phyloP scores from a whole-genome alignment of 148 eudicot species.

The Chenopodium formosanum region DNA sequence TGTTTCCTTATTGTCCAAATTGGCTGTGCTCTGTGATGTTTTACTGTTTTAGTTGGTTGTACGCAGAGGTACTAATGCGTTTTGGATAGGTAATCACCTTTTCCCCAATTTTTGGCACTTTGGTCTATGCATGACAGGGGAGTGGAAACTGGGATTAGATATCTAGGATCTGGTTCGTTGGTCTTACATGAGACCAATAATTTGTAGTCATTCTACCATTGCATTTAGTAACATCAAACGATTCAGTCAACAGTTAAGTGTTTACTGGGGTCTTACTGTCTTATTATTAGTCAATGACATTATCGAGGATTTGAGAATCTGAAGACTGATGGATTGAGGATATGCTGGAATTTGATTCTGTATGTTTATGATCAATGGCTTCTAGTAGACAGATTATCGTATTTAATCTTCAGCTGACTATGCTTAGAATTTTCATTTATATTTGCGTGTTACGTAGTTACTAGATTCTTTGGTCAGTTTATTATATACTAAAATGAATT shows the following conservation, averaged over 20 bases:
- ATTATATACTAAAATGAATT: not conserved
- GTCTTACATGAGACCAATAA: too few species aligned
- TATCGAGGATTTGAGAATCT: not conserved
- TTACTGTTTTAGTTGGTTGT: too few species aligned
- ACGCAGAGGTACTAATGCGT: too few species aligned
- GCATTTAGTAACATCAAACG: not conserved
- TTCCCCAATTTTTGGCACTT: too few species aligned
- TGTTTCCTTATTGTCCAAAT: too few species aligned
- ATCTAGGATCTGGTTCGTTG: not conserved
- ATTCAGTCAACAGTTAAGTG: not conserved
- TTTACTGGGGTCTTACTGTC: not conserved
- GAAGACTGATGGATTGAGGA: not conserved
- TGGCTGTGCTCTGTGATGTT: too few species aligned
- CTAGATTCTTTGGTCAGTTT: too few species aligned
- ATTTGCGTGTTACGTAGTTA: not conserved
- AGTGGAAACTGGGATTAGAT: not conserved
- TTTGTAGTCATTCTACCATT: not conserved
- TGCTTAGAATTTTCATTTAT: not conserved
- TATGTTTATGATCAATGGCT: not conserved
- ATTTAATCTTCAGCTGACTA: not conserved
- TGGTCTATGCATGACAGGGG: not conserved
- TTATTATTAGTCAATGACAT: too few species aligned
- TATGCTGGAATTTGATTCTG: not conserved
- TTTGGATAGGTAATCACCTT: too few species aligned
- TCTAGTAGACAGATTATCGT: not conserved